Evolutionary conservation across 1,139 yeast genomes (phyloP), one percentile per base, ranked within the genome.

Genomic region (Martiniozyma asiatica): DNA sequence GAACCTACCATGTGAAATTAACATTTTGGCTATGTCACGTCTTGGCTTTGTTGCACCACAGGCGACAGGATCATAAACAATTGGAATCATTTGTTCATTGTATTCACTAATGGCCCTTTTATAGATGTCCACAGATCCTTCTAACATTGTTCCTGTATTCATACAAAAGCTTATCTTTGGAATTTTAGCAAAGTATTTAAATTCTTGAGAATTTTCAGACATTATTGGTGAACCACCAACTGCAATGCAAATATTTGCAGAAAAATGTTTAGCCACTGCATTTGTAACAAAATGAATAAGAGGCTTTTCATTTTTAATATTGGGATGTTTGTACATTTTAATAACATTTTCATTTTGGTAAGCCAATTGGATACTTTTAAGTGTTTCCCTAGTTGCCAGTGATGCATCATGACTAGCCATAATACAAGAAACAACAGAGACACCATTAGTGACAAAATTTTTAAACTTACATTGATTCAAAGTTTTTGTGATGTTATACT

Each of bases 21-120:
- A 44, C 2, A 50, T 47, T 21, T 59, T 53, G 32, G 74, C 65
- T 18, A 73, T 59, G 3, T 53, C 48, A 22, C 61, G 56, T 36
- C 97, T 60, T 8, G 72, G 67, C 3, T 47, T 39, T 1, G 94
- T 66, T 0, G 95, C 95, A 18, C 94, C 94, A 25, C 78, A 84
- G 1, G 89, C 97, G 10, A 87, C 96, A 0, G 96, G 97, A 48
- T 87, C 97, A 43, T 79, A 75, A 0, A 85, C 69, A 23, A 84
- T 65, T 6, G 81, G 87, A 33, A 65, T 63, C 7, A 71, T 68
- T 12, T 55, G 46, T 16, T 50, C 50, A 47, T 78, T 79, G 49
- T 85, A 84, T 1, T 65, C 67, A 6, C 48, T 45, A 23, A 79
- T 53, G 0, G 92, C 94, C 5, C 50, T 48, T 18, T 58, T 44